Evolutionary conservation across 352 stramenopile species (phyloP), one percentile per base, ranked within the genome.

Genomic region (Globisporangium radiosum): DNA sequence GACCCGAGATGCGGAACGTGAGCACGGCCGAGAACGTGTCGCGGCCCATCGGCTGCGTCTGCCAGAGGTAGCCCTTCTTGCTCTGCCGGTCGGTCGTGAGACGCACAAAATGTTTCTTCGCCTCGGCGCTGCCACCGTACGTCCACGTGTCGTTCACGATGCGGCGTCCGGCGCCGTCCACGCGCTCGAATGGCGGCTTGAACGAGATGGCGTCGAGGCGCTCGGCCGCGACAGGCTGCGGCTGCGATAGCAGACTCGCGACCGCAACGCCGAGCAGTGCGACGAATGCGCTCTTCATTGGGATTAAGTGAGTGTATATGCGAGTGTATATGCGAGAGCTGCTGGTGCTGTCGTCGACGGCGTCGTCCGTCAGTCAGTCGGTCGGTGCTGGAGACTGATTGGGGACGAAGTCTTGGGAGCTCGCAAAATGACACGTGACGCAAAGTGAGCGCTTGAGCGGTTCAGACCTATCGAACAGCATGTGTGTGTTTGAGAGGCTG

Each of bases 41-140:
- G 47, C 71, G 74, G 0, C 60, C 64, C 53, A 95, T 61, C 9
- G 61, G 63, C 19, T 83, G 65, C 33, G 76, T 81, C 62, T 87
- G 71, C 85, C 85, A 95, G 42, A 95, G n/a, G 59, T 83, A 86
- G 0, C 85, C 85, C 45, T 78, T 74, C 67, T 94, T 92, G 71
- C 82, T 93, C 69, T 95, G 85, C 0, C 85, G 82, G 60, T 95
- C 85, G 8, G 85, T 85, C n/a, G 85, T 95, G n/a, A 95, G 68
- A 36, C 86, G 86, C 45, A 94, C 70, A 63, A 95, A 95, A 71
- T 89, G 72, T 69, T 92, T 91, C 66, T 94, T 93, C 17, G 83
- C 74, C 60, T 92, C 80, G 33, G 86, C 59, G 60, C 73, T 81
- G 54, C 84, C 86, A 55, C 86, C 86, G 57, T 87, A 74, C 36